Conservation (phyloP, 2,329 filamentous ascomycete genomes). For the Aureobasidium sp. region DNA sequence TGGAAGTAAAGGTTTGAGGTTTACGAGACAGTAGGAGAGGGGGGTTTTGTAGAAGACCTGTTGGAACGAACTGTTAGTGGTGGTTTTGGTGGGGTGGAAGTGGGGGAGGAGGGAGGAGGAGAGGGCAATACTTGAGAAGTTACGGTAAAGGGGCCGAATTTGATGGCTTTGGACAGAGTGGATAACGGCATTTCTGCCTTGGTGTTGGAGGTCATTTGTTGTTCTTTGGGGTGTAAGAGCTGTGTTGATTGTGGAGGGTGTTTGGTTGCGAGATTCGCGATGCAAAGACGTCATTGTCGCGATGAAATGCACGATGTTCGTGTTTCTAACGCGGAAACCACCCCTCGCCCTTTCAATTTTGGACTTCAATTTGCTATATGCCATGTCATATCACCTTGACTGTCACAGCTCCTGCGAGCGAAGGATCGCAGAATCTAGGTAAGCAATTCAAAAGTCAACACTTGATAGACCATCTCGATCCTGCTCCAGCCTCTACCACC, state of each 20-base stretch:
- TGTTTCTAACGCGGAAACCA: not conserved
- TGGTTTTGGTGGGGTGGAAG: too few relatives aligned
- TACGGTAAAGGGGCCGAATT: constrained; percentile 70
- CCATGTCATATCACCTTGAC: too few relatives aligned
- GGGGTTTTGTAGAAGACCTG: constrained; percentile 85
- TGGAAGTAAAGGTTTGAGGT: constrained; percentile 87
- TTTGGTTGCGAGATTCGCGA: not conserved
- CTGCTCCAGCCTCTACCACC: too few relatives aligned
- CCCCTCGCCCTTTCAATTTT: not conserved
- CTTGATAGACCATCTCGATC: too few relatives aligned
- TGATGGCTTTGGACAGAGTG: constrained; percentile 35
- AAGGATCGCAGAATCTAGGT: too few relatives aligned
- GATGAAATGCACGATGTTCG: too few relatives aligned
- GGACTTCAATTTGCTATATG: not conserved
- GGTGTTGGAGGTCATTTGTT: not conserved
- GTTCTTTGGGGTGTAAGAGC: not conserved
- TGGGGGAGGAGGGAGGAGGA: too few relatives aligned
- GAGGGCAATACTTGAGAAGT: constrained; percentile 71
- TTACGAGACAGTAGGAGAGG: constrained; percentile 80
- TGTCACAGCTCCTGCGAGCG: too few relatives aligned
- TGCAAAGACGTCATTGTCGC: not conserved
- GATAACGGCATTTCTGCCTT: constrained; percentile 13
- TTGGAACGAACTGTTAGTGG: too few relatives aligned
- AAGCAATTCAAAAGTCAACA: too few relatives aligned
- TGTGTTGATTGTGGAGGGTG: not conserved